These are phyloP conservation scores for Ophryocystis elektroscirrha DNA, from an alignment of 169 alveolate genomes.

Conservation along the genomic window DNA sequence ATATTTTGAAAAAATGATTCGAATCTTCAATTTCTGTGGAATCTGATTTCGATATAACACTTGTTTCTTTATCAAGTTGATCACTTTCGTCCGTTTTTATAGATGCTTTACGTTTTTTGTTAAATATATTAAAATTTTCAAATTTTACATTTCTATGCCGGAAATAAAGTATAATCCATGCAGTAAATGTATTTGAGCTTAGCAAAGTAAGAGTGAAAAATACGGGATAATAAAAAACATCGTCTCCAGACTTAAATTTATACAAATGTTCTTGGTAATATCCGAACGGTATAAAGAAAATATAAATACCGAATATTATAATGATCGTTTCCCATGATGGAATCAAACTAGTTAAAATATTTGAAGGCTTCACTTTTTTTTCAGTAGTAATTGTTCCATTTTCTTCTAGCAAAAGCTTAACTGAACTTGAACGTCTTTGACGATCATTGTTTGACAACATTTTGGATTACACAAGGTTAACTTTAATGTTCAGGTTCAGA, in stretches of 20 bases:
- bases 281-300: slow-evolving; percentile 31
- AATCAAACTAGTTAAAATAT: too few species aligned
- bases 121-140: slow-evolving; percentile 1
- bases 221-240: slow-evolving; percentile 15
- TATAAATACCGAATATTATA: slow-evolving; percentile 35
- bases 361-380: too few species aligned
- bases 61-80: slow-evolving; percentile 10
- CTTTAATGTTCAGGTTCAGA: too few species aligned
- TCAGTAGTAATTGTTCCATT: too few species aligned
- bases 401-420: too few species aligned
- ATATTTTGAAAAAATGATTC: slow-evolving; percentile 4
- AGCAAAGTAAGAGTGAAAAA: slow-evolving; percentile 15
- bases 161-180: slow-evolving; percentile 10
- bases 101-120: slow-evolving; percentile 11
- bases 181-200: slow-evolving; percentile 12
- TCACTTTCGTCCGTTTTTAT: slow-evolving; percentile 4
- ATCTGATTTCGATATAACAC: not conserved
- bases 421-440: too few species aligned
- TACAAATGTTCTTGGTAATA: slow-evolving; percentile 31
- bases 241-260: slow-evolving; percentile 11
- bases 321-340: too few species aligned
- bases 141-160: slow-evolving; percentile 7
- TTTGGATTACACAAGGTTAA: too few species aligned
- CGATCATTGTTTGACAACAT: too few species aligned
- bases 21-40: not conserved